Conservation (phyloP, 305 asterid genomes). For the Plantago coronopus region DNA sequence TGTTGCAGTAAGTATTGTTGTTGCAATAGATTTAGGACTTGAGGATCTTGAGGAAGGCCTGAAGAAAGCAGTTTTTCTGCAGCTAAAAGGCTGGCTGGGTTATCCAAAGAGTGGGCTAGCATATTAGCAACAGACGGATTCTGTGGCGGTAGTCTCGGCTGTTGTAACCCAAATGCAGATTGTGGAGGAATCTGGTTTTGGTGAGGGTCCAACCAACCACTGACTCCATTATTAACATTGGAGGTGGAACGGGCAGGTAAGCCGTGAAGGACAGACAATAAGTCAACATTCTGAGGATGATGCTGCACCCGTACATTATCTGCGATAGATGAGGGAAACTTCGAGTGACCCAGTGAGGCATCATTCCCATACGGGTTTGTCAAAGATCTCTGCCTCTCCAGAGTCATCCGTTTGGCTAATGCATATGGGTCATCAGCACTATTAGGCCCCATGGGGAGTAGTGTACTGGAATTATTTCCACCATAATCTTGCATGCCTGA, state of each 20-base stretch:
- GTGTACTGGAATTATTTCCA: conserved; percentile 36
- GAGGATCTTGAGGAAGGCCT: conserved; percentile 65
- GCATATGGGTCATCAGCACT: conserved; percentile 49
- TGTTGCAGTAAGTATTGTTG: conserved; percentile 68
- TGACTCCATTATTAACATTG: conserved; percentile 35
- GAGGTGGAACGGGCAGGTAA: conserved; percentile 45
- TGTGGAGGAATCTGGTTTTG: conserved; percentile 52
- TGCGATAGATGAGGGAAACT: conserved; percentile 33
- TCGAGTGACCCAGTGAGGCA: conserved; percentile 38
- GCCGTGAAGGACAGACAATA: conserved; percentile 53
- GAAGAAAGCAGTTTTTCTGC: conserved; percentile 48
- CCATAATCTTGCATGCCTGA: conserved; percentile 57
- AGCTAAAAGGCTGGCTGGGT: conserved; percentile 40
- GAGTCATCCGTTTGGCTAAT: conserved; percentile 46
- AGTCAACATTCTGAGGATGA: conserved; percentile 52
- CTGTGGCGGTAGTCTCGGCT: conserved; percentile 53
- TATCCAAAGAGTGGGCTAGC: conserved; percentile 42
- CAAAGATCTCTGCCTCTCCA: conserved; percentile 66
- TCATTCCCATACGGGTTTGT: conserved; percentile 50
- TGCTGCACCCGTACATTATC: conserved; percentile 44
- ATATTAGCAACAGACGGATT: conserved; percentile 37
- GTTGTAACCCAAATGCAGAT: conserved; percentile 52
- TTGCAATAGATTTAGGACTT: conserved; percentile 52
- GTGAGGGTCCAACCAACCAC: conserved; percentile 60
- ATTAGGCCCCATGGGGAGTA: conserved; percentile 43